Evolutionary conservation across 1,284 basidiomycete genomes (phyloP).

Genomic region (Leccinum insigne): DNA sequence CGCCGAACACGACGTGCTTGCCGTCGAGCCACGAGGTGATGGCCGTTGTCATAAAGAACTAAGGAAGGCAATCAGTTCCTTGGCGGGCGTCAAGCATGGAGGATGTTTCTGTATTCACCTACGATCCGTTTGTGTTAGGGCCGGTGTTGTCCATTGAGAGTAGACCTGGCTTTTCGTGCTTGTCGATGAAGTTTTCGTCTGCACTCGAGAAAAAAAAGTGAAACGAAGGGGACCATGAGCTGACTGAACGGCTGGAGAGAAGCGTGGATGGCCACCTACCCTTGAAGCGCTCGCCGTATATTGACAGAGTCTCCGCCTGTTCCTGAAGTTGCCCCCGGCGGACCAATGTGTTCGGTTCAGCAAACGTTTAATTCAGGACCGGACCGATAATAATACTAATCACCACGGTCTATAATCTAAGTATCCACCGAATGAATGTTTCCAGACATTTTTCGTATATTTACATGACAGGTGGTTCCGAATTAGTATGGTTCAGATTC

Average conservation of each 20-base stretch:
- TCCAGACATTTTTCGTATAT: no score
- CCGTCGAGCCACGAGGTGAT: conserved; percentile 78
- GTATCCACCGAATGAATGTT: no score
- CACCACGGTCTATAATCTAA: no score
- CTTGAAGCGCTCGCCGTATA: conserved; percentile 83
- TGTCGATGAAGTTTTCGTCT: conserved; percentile 88
- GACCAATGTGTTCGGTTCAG: no score
- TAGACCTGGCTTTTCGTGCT: conserved; percentile 79
- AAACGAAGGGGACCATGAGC: background rate
- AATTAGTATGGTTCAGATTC: no score
- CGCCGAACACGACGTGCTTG: conserved; percentile 42
- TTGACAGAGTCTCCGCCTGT: conserved; percentile 82
- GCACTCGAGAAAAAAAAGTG: conserved; percentile 2
- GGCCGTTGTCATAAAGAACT: conserved; percentile 91
- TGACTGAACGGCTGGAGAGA: no score
- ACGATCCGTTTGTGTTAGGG: conserved; percentile 71
- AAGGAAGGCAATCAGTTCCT: conserved; percentile 1
- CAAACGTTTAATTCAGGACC: no score
- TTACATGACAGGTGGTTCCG: no score
- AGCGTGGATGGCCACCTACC: conserved; percentile 44
- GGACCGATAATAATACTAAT: no score
- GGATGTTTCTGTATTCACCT: conserved; percentile 38
- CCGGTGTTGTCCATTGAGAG: conserved; percentile 93
- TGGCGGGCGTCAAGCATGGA: background rate
- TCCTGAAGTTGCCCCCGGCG: conserved; percentile 79